phyloP scores from a whole-genome alignment of 495 filamentous ascomycete species.

The Penicillium angulare region DNA sequence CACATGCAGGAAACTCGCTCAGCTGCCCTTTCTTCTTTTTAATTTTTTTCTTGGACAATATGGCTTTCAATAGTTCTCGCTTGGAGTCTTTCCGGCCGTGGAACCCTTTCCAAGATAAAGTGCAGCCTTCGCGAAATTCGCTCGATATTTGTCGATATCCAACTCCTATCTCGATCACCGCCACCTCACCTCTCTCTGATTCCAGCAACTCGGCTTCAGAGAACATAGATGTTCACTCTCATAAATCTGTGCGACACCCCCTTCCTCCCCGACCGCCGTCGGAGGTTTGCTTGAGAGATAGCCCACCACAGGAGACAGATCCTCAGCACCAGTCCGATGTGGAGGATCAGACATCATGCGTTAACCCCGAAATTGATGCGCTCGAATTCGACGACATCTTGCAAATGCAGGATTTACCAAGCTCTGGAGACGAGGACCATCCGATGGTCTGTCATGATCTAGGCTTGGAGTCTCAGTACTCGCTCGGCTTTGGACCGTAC shows the following conservation, averaged over 20 bases:
- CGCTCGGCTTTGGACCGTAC: no score
- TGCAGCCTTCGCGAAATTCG: conserved; percentile 6
- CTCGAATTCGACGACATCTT: no score
- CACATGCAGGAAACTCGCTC: background rate
- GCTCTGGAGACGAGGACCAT: no score
- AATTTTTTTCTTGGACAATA: no score
- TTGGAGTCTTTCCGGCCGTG: conserved; percentile 15
- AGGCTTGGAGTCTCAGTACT: no score
- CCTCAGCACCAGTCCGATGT: background rate
- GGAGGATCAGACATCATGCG: background rate
- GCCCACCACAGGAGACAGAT: background rate
- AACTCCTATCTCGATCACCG: conserved; percentile 17
- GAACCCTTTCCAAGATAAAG: conserved; percentile 14
- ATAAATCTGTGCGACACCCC: conserved; percentile 1
- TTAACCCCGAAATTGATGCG: no score
- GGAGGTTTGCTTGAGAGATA: conserved; percentile 10
- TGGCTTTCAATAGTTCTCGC: conserved; percentile 10
- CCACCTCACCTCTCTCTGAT: conserved; percentile 8
- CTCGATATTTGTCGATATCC: conserved; percentile 13
- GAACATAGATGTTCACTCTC: background rate
- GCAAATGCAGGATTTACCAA: no score
- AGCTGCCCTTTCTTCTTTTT: background rate
- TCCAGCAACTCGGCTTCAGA: background rate
- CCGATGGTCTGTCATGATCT: no score
- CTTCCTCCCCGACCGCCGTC: conserved; percentile 12